These are phyloP conservation scores for Trichophyton mentagrophytes DNA, from an alignment of 2,329 filamentous ascomycete genomes.

Conservation along the genomic window DNA sequence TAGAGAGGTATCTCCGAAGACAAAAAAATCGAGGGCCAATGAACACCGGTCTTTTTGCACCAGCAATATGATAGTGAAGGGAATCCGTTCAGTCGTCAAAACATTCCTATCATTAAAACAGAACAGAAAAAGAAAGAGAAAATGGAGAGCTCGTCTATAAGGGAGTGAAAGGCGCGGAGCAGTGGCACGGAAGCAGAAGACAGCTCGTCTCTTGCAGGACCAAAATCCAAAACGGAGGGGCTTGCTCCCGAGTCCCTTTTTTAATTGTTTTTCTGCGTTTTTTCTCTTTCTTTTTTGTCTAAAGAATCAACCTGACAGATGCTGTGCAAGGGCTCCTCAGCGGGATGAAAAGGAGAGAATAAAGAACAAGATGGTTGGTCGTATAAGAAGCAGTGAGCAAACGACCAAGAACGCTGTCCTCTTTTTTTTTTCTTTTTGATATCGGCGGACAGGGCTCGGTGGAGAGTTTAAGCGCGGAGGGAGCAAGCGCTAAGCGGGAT, in stretches of 20 bases:
- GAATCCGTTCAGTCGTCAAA: conserved; percentile 25
- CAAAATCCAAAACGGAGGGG: not conserved
- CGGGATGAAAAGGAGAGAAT: not conserved
- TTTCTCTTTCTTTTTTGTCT: not conserved
- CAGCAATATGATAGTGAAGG: conserved; percentile 6
- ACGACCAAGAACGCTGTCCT: not conserved
- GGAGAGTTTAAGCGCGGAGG: conserved; percentile 5
- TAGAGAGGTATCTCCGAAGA: not conserved
- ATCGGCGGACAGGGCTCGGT: not conserved
- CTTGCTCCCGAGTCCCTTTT: not conserved
- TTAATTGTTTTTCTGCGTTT: not conserved
- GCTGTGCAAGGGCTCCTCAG: not conserved
- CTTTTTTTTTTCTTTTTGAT: conserved; percentile 2
- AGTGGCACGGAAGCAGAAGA: not conserved
- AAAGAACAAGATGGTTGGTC: not conserved
- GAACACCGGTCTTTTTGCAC: conserved; percentile 7
- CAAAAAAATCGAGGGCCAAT: conserved; percentile 2
- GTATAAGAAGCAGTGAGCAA: not conserved
- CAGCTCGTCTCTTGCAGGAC: not conserved
- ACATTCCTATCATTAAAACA: conserved; percentile 22
- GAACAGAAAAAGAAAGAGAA: not conserved
- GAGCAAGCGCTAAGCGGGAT: conserved; percentile 7
- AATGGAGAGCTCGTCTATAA: conserved; percentile 4
- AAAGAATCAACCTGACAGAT: not conserved
- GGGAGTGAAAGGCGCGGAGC: conserved; percentile 6